Evolutionary conservation across 2,329 filamentous ascomycete species (phyloP).

Genomic region (Fusarium goolgardi): DNA sequence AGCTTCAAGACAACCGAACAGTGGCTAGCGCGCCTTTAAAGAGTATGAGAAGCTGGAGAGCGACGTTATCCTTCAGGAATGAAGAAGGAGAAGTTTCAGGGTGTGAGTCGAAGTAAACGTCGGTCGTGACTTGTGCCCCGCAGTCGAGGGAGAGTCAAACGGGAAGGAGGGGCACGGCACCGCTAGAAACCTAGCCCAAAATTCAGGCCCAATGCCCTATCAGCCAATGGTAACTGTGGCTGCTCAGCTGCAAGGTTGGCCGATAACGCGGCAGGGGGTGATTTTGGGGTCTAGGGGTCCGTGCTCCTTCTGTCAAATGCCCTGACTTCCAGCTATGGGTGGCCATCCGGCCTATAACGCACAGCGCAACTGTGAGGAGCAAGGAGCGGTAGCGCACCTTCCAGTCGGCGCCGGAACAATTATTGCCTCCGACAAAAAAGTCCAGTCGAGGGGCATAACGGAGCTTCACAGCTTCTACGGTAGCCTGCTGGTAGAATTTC

Average conservation of each 20-base stretch:
- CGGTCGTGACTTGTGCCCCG: slow-evolving; percentile 47
- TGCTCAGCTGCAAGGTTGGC: slow-evolving; percentile 27
- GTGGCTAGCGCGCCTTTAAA: slow-evolving; percentile 32
- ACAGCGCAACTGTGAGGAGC: slow-evolving; percentile 3
- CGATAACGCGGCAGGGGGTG: slow-evolving; percentile 35
- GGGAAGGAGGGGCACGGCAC: slow-evolving; percentile 46
- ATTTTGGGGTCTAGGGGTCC: slow-evolving; percentile 38
- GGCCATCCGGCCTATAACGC: slow-evolving; percentile 6
- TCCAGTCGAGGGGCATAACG: slow-evolving; percentile 42
- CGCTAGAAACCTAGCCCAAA: slow-evolving; percentile 38
- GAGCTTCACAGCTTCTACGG: slow-evolving; percentile 49
- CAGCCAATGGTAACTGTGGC: slow-evolving; percentile 38
- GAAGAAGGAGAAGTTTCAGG: slow-evolving; percentile 34
- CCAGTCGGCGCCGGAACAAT: slow-evolving; percentile 46
- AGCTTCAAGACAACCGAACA: slow-evolving; percentile 25
- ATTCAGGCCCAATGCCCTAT: slow-evolving; percentile 43
- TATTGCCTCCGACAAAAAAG: slow-evolving; percentile 47
- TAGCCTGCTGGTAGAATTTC: slow-evolving; percentile 49
- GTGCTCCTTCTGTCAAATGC: slow-evolving; percentile 41
- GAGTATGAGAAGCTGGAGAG: slow-evolving; percentile 31
- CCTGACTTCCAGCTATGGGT: slow-evolving; percentile 22
- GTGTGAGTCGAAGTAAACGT: slow-evolving; percentile 47
- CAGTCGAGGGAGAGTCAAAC: slow-evolving; percentile 40
- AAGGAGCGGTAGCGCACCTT: slow-evolving; percentile 8
- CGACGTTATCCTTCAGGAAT: slow-evolving; percentile 28